Percentiles rank a stretch among this genome's conserved stretches.
phyloP scores from a whole-genome alignment of 805 yeast species.

The Starmerella sp. region DNA sequence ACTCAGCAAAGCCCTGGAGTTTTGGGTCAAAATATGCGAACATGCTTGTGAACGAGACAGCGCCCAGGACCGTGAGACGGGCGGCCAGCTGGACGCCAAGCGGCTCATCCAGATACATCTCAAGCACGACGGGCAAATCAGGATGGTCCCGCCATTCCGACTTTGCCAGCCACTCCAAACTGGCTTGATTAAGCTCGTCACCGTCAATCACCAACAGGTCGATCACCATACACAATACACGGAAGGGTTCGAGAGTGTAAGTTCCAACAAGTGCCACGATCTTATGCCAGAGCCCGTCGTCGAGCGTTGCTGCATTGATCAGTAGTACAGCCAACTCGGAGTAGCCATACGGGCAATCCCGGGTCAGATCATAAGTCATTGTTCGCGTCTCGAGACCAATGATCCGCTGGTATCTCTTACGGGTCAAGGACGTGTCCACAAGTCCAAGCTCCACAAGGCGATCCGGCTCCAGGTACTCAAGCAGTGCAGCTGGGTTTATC shows the following conservation, averaged over 20 bases:
- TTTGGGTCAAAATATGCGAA: conserved; percentile 5
- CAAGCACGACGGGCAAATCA: conserved; percentile 7
- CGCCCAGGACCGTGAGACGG: conserved; percentile 1
- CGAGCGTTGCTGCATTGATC: not conserved
- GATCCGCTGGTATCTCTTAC: conserved; percentile 13
- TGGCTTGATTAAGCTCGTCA: not conserved
- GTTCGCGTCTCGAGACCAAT: conserved; percentile 15
- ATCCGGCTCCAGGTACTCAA: not conserved
- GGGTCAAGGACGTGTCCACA: conserved; percentile 3
- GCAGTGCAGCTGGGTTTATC: not conserved
- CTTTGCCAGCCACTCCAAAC: not conserved
- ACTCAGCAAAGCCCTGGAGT: not conserved
- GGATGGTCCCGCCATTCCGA: conserved; percentile 4
- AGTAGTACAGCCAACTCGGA: conserved; percentile 1
- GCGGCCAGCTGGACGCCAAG: conserved; percentile 2
- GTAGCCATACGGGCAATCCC: conserved; percentile 7
- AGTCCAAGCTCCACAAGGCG: not conserved
- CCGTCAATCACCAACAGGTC: not conserved
- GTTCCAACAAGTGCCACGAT: conserved; percentile 8
- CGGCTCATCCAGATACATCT: not conserved
- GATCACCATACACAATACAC: conserved; percentile 7
- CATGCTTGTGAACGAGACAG: conserved; percentile 5
- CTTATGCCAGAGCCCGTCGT: not conserved
- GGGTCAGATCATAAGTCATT: conserved; percentile 11
- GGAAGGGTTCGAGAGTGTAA: conserved; percentile 15